These are phyloP conservation scores for Zygnema circumcarinatum DNA, from an alignment of 139 green algal genomes.

Conservation along the genomic window DNA sequence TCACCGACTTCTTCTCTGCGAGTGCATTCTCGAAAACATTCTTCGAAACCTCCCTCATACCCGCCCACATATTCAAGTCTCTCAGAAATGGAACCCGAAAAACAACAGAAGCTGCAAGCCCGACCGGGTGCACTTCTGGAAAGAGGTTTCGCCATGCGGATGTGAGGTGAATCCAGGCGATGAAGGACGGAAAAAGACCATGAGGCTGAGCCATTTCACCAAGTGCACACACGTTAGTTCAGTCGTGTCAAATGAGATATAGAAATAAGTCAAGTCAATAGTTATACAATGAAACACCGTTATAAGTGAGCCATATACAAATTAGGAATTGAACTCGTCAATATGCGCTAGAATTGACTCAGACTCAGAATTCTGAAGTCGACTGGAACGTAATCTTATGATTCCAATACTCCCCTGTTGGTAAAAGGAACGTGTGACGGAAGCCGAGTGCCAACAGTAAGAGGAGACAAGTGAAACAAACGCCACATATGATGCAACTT, in stretches of 20 bases:
- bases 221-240: neutral
- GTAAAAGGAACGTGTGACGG: no score
- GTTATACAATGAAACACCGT: no score
- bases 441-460: no score
- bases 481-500: no score
- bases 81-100: slow-evolving; percentile 64
- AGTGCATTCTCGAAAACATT: slow-evolving; percentile 44
- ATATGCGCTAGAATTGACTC: no score
- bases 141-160: slow-evolving; percentile 47
- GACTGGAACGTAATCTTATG: no score
- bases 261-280: no score
- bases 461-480: no score
- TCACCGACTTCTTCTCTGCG: slow-evolving; percentile 21
- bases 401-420: no score
- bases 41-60: slow-evolving; percentile 55
- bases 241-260: neutral
- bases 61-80: slow-evolving; percentile 60
- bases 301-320: no score
- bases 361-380: no score
- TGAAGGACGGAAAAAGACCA: slow-evolving; percentile 57
- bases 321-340: no score
- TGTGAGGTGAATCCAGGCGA: slow-evolving; percentile 58
- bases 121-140: slow-evolving; percentile 47
- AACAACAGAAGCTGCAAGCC: slow-evolving; percentile 49
- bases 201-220: slow-evolving; percentile 57